Percentiles rank a stretch among this genome's conserved stretches.
Conservation (phyloP, 441 rosid species). For the Viola pubescens region DNA sequence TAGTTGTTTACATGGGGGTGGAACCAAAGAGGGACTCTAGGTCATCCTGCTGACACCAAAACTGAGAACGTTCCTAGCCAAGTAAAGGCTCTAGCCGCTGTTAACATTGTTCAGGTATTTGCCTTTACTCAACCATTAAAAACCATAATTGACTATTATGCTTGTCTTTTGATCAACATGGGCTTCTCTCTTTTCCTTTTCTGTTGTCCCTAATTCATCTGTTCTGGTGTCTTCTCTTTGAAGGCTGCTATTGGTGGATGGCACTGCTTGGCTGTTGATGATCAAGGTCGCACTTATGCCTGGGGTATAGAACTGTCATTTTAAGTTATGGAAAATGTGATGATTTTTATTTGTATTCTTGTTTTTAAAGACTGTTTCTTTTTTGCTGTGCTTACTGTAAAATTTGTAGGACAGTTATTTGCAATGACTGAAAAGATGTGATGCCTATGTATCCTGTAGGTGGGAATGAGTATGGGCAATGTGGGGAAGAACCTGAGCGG, state of each 20-base stretch:
- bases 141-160: no score
- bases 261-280: slow-evolving; percentile 99
- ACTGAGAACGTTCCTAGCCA: slow-evolving; percentile 82
- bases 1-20: slow-evolving; percentile 99
- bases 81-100: slow-evolving; percentile 73
- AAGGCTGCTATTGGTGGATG: slow-evolving; percentile 99
- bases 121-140: no score
- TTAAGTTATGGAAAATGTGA: no score
- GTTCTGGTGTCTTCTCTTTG: slow-evolving; percentile 7
- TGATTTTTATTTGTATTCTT: no score
- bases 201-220: no score
- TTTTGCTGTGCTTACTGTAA: background rate
- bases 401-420: background rate
- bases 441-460: slow-evolving; percentile 34
- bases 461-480: slow-evolving; percentile 98
- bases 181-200: no score
- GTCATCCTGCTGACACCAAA: slow-evolving; percentile 89
- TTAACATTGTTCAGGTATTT: slow-evolving; percentile 74
- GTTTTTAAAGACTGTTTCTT: background rate
- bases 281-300: slow-evolving; percentile 92
- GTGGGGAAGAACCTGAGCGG: slow-evolving; percentile 92
- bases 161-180: no score
- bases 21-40: slow-evolving; percentile 98
- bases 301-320: slow-evolving; percentile 53
- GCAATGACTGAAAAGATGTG: background rate